Percentiles rank a stretch among this genome's conserved stretches.
These are phyloP conservation scores for Symbiotaphrina buchneri DNA, from an alignment of 495 filamentous ascomycete species.

Conservation along the genomic window DNA sequence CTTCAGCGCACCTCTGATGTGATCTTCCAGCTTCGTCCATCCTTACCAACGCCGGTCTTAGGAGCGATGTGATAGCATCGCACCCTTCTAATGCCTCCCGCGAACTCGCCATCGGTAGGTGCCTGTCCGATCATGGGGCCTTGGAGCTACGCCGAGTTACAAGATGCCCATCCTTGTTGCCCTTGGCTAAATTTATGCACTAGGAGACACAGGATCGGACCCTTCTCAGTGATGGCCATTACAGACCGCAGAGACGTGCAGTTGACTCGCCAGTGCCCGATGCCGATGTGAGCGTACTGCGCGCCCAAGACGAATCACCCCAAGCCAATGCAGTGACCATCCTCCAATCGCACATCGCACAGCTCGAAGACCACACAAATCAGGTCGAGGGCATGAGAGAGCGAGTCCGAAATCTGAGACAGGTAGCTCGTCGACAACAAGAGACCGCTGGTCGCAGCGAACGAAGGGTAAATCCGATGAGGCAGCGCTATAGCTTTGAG, in stretches of 20 bases:
- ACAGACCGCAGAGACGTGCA: constrained; percentile 1
- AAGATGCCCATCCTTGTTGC: not conserved
- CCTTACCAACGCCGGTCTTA: too few relatives aligned
- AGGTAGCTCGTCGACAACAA: constrained; percentile 1
- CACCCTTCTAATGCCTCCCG: constrained; percentile 7
- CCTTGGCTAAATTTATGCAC: not conserved
- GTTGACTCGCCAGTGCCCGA: constrained; percentile 3
- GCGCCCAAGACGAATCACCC: constrained; percentile 3
- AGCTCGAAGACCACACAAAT: not conserved
- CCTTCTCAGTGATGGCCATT: not conserved
- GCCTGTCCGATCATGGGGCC: not conserved
- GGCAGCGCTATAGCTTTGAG: not conserved
- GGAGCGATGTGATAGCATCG: too few relatives aligned
- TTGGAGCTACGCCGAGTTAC: not conserved
- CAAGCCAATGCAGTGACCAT: constrained; percentile 1
- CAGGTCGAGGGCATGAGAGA: constrained; percentile 1
- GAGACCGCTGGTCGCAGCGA: too few relatives aligned
- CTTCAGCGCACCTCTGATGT: too few relatives aligned
- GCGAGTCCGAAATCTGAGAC: constrained; percentile 1
- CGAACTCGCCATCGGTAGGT: constrained; percentile 5
- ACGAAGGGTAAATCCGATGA: too few relatives aligned
- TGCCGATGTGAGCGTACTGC: constrained; percentile 1
- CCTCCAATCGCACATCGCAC: not conserved
- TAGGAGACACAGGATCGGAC: constrained; percentile 1
- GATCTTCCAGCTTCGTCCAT: too few relatives aligned